Base-by-base conservation (phyloP, 2,329 filamentous ascomycete species). In the Verticillium klebahnii region DNA sequence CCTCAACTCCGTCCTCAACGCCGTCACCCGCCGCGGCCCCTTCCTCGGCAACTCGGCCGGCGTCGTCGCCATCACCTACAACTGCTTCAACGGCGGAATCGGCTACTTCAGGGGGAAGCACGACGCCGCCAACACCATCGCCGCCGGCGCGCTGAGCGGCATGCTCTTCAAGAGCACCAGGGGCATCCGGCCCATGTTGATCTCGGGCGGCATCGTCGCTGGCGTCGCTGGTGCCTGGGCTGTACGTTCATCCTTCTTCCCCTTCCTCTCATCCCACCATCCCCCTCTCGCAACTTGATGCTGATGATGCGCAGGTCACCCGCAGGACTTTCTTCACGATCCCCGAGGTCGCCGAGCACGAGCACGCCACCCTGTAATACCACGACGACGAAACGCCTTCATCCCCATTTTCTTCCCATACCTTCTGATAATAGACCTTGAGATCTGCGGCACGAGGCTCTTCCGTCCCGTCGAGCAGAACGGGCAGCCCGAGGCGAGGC, bases 91-190 rank as follows among this genome's bases (percentile, higher is more conserved):
- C 80, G 95, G 91, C 36, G 86, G 86, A 61, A 87, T 96, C 64
- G 93, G 92, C 45, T 88, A 90, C 70, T 75, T 88, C 66, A 84
- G 93, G 64, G 92, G 92, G 66, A 92, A 92, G 79, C 93, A 97
- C 69, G 96, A 99, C 75, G 85, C 92, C 3, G 86, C 89, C 62
- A 99, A 99, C 80, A 95, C 92, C 66, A 85, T 99, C 60, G 77
- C 85, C 23, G 94, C 95, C 5, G 95, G 96, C 67, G 90, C 84
- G 1, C 75, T 99, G 69, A 96, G 93, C 72, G 95, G 95, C 62
- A 93, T 94, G 84, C 75, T 99, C 15, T 99, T 99, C 80, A 98
- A 97, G 84, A 96, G 93, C 76, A 98, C 96, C 57, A 86, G 91
- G 71, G 95, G 95, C 6, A 66, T 95, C 64, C 86, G 91, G 76